These are phyloP conservation scores for Iberis pinnata DNA, from an alignment of 345 rosid genomes.

Conservation along the genomic window DNA sequence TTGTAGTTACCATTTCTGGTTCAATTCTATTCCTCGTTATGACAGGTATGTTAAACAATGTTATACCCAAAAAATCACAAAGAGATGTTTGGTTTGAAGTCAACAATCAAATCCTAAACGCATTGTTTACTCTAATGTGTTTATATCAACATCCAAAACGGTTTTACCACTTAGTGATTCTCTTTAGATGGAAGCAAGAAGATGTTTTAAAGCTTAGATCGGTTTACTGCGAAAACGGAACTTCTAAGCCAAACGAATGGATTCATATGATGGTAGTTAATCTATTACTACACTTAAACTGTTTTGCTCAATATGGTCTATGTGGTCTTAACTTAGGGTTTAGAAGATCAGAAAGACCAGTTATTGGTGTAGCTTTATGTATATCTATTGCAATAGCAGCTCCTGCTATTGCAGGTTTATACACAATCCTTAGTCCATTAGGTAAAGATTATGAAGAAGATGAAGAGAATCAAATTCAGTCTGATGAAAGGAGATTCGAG, in stretches of 20 bases:
- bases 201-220: slow-evolving; percentile 60
- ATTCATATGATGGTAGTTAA: slow-evolving; percentile 80
- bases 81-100: slow-evolving; percentile 90
- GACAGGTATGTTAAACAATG: slow-evolving; percentile 83
- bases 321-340: slow-evolving; percentile 81
- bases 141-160: slow-evolving; percentile 87
- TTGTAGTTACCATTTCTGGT: slow-evolving; percentile 70
- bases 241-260: slow-evolving; percentile 84
- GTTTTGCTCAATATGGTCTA: slow-evolving; percentile 86
- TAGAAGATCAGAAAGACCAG: slow-evolving; percentile 73
- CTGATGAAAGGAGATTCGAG: slow-evolving; percentile 29
- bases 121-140: slow-evolving; percentile 86
- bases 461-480: slow-evolving; percentile 51
- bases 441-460: slow-evolving; percentile 75
- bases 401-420: slow-evolving; percentile 78
- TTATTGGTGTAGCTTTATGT: slow-evolving; percentile 72
- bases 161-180: slow-evolving; percentile 67
- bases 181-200: slow-evolving; percentile 65
- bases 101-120: slow-evolving; percentile 91
- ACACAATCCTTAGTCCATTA: slow-evolving; percentile 66
- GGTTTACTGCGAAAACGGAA: slow-evolving; percentile 73
- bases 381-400: slow-evolving; percentile 78
- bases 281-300: slow-evolving; percentile 66
- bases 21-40: slow-evolving; percentile 85
- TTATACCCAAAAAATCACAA: slow-evolving; percentile 50